Evolutionary conservation across 2,329 filamentous ascomycete genomes (phyloP).

Genomic region (Colletotrichum simmondsii): DNA sequence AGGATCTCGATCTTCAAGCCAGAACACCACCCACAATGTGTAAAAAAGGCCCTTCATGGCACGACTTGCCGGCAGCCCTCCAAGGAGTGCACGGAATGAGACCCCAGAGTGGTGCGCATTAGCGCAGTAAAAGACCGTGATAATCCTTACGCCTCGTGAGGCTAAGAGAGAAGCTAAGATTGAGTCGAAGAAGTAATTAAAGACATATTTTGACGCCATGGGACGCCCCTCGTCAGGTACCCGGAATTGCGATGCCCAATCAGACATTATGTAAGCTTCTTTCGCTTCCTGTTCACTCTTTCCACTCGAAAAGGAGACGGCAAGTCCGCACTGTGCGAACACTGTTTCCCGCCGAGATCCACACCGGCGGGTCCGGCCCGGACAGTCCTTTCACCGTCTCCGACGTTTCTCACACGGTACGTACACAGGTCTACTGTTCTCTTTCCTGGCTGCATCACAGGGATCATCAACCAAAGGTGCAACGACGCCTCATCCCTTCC

Average conservation of each 20-base stretch:
- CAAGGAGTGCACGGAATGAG: background rate
- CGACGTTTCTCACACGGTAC: conserved; percentile 11
- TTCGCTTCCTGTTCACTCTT: background rate
- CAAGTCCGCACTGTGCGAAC: background rate
- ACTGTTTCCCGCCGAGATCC: background rate
- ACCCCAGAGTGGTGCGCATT: background rate
- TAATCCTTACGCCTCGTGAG: background rate
- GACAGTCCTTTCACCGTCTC: background rate
- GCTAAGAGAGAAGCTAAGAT: conserved; percentile 2
- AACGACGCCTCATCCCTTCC: background rate
- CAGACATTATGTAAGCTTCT: conserved; percentile 9
- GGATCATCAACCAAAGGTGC: background rate
- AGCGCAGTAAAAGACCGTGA: background rate
- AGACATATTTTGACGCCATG: conserved; percentile 7
- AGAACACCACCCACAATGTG: background rate
- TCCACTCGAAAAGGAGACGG: background rate
- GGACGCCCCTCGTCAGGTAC: conserved; percentile 29
- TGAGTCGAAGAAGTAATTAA: conserved; percentile 2
- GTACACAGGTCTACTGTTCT: background rate
- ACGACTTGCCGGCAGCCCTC: background rate
- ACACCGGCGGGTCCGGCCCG: conserved; percentile 11
- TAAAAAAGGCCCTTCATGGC: background rate
- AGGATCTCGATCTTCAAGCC: conserved; percentile 3
- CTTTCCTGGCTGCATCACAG: background rate
- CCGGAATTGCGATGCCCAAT: conserved; percentile 9